Base-by-base conservation (phyloP, 2,329 filamentous ascomycete genomes). In the Fusarium continuum region DNA sequence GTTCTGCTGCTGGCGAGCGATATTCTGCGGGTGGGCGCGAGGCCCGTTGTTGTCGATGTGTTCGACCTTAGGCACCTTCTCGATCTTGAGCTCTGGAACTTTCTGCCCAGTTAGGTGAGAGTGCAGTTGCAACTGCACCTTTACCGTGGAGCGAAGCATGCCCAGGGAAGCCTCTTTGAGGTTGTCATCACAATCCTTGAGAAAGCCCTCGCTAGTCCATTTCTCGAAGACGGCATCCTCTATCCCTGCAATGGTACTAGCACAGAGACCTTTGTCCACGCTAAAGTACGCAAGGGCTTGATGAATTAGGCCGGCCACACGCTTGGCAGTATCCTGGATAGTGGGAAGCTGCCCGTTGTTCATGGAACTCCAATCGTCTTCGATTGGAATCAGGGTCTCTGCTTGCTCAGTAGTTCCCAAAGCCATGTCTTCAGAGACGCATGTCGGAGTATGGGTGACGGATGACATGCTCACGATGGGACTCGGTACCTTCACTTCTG, bases 171-270 rank as follows among this genome's bases (percentile, higher is more conserved):
- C 61, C 1, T 66, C 44, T 20, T 65, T 71, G 20, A 74, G 53
- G 6, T 67, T 60, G 10, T 72, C 65, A 7, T 71, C 54, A 8
- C 47, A 61, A 5, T 61, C 53, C 19, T 32, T 38, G n/a, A 75
- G 57, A 14, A 68, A 68, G 0, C 71, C 71, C 11, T 69, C 56
- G 4, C 54, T 28, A 7, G 68, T 47, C 72, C 72, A 75, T 17
- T 64, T 54, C 2, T 70, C 63, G 10, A 74, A 57, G 4, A 71
- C 62, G 0, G 61, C 64, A 6, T 74, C 69, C 17, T 72, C 64
- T 8, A 76, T 67, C 2, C 65, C 70, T 5, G 20, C 35, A 8
- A 73, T 29, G 6, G 69, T 63, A 5, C 50, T 43, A 6, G 64
- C 41, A 11, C 67, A 56, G 2, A 69, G 35, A 3, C 34, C 22